These are phyloP conservation scores for Ceratocystis ficicola DNA, from an alignment of 2,329 filamentous ascomycete species.

Conservation along the genomic window DNA sequence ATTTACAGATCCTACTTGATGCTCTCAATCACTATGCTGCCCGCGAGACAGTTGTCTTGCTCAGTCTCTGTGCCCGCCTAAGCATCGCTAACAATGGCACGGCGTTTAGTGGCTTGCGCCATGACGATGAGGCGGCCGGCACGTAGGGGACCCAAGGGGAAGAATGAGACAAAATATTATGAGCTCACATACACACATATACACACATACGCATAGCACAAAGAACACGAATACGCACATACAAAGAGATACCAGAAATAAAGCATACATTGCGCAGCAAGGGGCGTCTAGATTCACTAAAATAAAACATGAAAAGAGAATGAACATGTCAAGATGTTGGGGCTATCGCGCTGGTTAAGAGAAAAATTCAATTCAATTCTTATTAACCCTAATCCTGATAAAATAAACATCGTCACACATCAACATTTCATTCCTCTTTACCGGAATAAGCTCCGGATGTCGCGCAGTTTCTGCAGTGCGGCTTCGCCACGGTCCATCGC, in stretches of 20 bases:
- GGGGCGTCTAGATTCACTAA: too few species aligned
- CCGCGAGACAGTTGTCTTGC: slow-evolving; percentile 86
- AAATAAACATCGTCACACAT: too few species aligned
- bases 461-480: slow-evolving; percentile 50
- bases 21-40: slow-evolving; percentile 95
- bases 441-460: slow-evolving; percentile 47
- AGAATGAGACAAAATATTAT: background rate
- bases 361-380: too few species aligned
- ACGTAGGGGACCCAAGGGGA: background rate
- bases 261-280: too few species aligned
- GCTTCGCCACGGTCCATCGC: slow-evolving; percentile 40
- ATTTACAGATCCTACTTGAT: slow-evolving; percentile 86
- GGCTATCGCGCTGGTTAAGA: too few species aligned
- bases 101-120: slow-evolving; percentile 47
- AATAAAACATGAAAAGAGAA: too few species aligned
- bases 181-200: too few species aligned
- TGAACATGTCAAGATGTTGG: too few species aligned
- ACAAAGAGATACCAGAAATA: too few species aligned
- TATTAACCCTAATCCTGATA: too few species aligned
- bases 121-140: slow-evolving; percentile 37
- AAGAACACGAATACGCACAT: too few species aligned
- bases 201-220: too few species aligned
- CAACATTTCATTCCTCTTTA: slow-evolving; percentile 25
- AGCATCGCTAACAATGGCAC: slow-evolving; percentile 71
- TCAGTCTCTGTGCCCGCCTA: slow-evolving; percentile 73